These are phyloP conservation scores for Medicago ruthenica DNA, from an alignment of 306 rosid genomes.

Conservation along the genomic window DNA sequence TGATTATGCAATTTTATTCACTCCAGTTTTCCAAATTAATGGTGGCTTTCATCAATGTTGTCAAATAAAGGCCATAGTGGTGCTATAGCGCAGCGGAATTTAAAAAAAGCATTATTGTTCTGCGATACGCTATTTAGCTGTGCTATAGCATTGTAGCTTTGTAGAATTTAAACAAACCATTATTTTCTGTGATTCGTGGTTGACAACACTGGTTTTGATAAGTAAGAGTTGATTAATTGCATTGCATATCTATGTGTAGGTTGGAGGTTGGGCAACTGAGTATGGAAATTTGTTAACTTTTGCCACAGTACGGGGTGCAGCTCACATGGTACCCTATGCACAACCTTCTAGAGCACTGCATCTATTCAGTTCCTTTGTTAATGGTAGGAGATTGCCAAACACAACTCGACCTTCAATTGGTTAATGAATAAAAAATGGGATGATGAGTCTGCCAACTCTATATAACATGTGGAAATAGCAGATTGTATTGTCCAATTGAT, in stretches of 20 bases:
- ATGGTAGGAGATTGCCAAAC: constrained; percentile 72
- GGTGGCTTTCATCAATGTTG: neutral
- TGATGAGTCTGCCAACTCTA: constrained; percentile 1
- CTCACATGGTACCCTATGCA: constrained; percentile 93
- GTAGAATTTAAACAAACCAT: neutral
- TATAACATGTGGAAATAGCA: neutral
- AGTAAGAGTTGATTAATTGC: neutral
- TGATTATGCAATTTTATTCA: constrained; percentile 10
- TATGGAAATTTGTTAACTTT: constrained; percentile 80
- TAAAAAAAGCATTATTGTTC: neutral
- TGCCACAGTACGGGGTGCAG: constrained; percentile 84
- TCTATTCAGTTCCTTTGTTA: constrained; percentile 71
- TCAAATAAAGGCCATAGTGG: neutral
- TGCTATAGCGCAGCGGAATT: neutral
- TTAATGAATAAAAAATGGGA: constrained; percentile 37
- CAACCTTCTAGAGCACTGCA: constrained; percentile 88
- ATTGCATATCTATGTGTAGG: constrained; percentile 45
- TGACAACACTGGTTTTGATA: neutral
- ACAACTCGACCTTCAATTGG: constrained; percentile 60
- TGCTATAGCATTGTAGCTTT: neutral
- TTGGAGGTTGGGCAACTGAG: constrained; percentile 83
- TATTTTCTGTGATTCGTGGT: neutral
- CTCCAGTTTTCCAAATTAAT: neutral
- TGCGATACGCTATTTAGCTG: neutral
- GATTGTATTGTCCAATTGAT: constrained; percentile 23